Conservation (phyloP, 2,329 filamentous ascomycete genomes). For the Calonectria leucothoes region DNA sequence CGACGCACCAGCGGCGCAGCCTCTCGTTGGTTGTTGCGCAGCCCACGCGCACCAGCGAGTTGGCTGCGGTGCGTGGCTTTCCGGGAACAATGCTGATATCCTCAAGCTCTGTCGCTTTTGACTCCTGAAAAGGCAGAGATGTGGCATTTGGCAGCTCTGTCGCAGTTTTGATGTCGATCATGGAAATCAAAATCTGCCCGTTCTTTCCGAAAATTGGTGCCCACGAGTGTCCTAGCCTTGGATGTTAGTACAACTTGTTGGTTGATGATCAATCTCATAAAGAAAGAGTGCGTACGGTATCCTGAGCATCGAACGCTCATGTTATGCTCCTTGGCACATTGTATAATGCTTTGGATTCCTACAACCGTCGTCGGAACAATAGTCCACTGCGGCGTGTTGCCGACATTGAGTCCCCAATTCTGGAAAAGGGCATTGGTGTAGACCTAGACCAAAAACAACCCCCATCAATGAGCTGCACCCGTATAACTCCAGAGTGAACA, state of each 20-base stretch:
- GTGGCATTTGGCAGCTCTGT: not conserved
- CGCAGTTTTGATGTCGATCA: not conserved
- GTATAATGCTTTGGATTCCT: not conserved
- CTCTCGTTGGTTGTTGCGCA: not conserved
- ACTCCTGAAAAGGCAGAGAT: not conserved
- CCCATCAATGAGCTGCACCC: too few species aligned
- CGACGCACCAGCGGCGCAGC: not conserved
- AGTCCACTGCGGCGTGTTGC: not conserved
- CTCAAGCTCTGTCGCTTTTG: not conserved
- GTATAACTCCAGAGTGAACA: too few species aligned
- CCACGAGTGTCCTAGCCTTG: not conserved
- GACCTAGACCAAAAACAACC: too few species aligned
- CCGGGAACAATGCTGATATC: not conserved
- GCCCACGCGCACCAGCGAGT: not conserved
- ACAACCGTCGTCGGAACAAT: not conserved
- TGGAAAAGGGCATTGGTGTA: not conserved
- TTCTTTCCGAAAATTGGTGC: not conserved
- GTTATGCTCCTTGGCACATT: not conserved
- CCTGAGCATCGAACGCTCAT: not conserved
- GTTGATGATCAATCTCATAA: too few species aligned
- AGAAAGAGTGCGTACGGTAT: not conserved
- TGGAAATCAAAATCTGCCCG: not conserved
- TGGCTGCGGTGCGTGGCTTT: not conserved
- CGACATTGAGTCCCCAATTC: not conserved
- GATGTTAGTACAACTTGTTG: not conserved